phyloP scores from a whole-genome alignment of 495 filamentous ascomycete species.

The Terfezia boudieri region DNA sequence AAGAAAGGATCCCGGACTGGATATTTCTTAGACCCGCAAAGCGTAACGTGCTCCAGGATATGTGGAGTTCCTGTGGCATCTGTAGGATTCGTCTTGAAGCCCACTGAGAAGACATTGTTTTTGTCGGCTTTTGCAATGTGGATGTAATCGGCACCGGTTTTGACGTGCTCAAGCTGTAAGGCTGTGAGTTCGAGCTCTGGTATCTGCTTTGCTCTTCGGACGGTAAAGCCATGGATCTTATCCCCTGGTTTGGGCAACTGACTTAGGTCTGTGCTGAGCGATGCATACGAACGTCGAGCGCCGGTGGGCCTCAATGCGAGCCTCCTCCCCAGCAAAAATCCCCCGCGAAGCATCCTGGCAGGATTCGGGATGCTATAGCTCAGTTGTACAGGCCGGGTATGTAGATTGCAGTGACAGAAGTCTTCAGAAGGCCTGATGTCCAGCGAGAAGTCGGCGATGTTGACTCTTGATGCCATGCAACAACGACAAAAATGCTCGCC shows the following conservation, averaged over 20 bases:
- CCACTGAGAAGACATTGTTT: conserved; percentile 98
- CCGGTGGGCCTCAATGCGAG: conserved; percentile 1
- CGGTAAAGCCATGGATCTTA: conserved; percentile 77
- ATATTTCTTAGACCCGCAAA: conserved; percentile 93
- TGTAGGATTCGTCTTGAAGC: conserved; percentile 95
- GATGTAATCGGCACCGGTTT: conserved; percentile 84
- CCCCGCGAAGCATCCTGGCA: conserved; percentile 11
- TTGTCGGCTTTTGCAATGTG: conserved; percentile 84
- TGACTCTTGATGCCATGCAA: no score
- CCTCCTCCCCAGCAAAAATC: conserved; percentile 6
- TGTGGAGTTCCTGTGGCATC: conserved; percentile 92
- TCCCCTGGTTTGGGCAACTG: conserved; percentile 56
- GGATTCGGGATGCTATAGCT: background rate
- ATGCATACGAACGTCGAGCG: conserved; percentile 8
- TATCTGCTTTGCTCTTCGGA: conserved; percentile 68
- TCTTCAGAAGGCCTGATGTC: no score
- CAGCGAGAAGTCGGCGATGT: no score
- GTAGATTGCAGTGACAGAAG: no score
- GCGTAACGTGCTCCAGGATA: conserved; percentile 88
- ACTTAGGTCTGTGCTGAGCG: conserved; percentile 44
- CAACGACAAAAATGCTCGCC: no score
- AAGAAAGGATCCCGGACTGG: conserved; percentile 96
- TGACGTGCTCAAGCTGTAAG: conserved; percentile 69
- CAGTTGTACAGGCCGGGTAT: no score
- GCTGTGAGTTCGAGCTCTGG: conserved; percentile 87